Base-by-base conservation (phyloP, 2,329 filamentous ascomycete species). In the Colletotrichum graminicola region DNA sequence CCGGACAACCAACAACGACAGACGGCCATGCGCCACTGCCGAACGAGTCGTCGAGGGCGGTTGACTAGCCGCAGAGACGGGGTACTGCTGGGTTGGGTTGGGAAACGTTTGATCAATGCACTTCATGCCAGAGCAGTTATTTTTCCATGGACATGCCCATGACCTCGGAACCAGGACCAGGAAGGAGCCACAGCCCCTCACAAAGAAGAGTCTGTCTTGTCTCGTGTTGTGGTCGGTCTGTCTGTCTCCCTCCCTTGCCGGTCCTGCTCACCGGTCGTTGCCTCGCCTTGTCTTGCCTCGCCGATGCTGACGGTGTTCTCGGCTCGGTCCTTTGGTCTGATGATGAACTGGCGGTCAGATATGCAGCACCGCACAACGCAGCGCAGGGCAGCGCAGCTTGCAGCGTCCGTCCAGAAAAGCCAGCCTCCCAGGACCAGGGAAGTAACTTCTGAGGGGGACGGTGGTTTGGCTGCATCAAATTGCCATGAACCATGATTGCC, bases 331-430 rank as follows among this genome's bases (percentile, higher is more conserved):
- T 47, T 62, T 59, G 59, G 72, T 71, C 75, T 76, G 74, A 73
- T 77, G 79, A 81, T 81, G 82, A 85, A 86, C 82, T 86, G 83
- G 84, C 84, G 84, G 84, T 86, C 84, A 86, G 78, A 76, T 79
- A 78, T 79, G 77, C 52, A 55, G 52, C 52, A 55, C 32, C 52
- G 52, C 32, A 55, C 79, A 78, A 73, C 51, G 73, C 75, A 74
- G 71, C 59, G 55, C 79, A 78, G 73, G 43, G 73, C 75, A 74
- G 72, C 55, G 55, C 73, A 74, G 75, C 75, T 76, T 75, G 75
- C 75, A 74, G 66, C 69, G 59, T 63, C 65, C 63, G 59, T 62
- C 57, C 68, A 54, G 68, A 43, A 63, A 62, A 68, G 52, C 32
- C 29, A 68, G 52, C 32, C 29, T 62, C 62, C 73, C 64, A 75